Conservation (phyloP, 371 early-diverging fungal species). For the Rhizopus sp. region DNA sequence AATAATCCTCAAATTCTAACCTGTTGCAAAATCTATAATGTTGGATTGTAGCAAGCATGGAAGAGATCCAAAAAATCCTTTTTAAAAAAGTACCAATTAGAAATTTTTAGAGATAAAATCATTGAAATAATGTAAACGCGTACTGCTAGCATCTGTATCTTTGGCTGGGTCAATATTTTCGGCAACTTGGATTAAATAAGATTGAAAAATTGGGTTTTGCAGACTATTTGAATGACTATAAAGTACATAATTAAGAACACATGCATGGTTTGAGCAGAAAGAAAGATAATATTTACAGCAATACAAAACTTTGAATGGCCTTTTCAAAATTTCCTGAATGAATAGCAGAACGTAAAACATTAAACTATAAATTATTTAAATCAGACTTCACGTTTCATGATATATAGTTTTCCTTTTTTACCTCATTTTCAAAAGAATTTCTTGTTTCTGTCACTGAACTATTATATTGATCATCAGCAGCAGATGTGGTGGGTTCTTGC, state of each 20-base stretch:
- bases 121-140: too few relatives aligned
- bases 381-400: too few relatives aligned
- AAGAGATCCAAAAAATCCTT: slow-evolving; percentile 46
- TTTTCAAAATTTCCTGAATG: slow-evolving; percentile 22
- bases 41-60: slow-evolving; percentile 46
- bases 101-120: too few relatives aligned
- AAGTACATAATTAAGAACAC: too few relatives aligned
- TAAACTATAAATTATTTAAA: too few relatives aligned
- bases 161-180: slow-evolving; percentile 42
- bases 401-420: too few relatives aligned
- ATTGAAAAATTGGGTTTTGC: slow-evolving; percentile 35
- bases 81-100: background rate
- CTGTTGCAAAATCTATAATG: slow-evolving; percentile 44
- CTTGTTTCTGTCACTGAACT: too few relatives aligned
- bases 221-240: slow-evolving; percentile 43
- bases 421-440: too few relatives aligned
- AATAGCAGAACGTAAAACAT: background rate
- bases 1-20: slow-evolving; percentile 13
- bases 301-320: slow-evolving; percentile 29
- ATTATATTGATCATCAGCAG: too few relatives aligned
- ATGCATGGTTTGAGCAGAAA: too few relatives aligned
- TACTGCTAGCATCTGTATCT: slow-evolving; percentile 41
- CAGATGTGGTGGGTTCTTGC: too few relatives aligned
- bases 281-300: too few relatives aligned
- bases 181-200: slow-evolving; percentile 36